A percentile compares a stretch with the other conserved stretches of the same genome.
phyloP scores from a whole-genome alignment of 768 basidiomycete genomes.

The Trametopsis cervina region DNA sequence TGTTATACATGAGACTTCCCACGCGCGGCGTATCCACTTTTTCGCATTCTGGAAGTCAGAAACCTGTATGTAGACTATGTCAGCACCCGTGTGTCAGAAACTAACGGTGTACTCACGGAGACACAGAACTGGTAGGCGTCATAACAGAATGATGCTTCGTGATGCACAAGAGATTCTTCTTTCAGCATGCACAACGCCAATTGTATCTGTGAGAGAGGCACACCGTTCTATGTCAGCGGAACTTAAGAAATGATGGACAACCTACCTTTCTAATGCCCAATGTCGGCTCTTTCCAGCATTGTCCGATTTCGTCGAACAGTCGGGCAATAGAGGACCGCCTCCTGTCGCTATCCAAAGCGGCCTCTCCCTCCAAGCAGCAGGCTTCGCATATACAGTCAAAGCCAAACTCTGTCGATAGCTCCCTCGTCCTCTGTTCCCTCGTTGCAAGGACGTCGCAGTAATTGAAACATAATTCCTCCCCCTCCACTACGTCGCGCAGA shows the following conservation, averaged over 20 bases:
- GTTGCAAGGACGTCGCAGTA: constrained; percentile 19
- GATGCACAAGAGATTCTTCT: constrained; percentile 21
- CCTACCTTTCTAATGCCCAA: constrained; percentile 23
- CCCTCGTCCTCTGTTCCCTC: constrained; percentile 12
- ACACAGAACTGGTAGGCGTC: constrained; percentile 26
- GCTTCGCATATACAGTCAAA: constrained; percentile 21
- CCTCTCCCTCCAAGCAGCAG: constrained; percentile 17
- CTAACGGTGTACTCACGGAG: not conserved
- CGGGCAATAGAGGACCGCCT: constrained; percentile 14
- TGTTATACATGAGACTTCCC: constrained; percentile 12
- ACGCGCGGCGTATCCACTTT: constrained; percentile 12
- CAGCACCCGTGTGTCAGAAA: not conserved
- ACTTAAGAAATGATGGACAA: not conserved
- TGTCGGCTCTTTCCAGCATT: constrained; percentile 18
- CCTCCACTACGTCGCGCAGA: constrained; percentile 18
- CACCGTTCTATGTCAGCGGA: constrained; percentile 4
- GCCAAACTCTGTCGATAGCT: constrained; percentile 14
- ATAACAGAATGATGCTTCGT: constrained; percentile 24
- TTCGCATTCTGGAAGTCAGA: constrained; percentile 12
- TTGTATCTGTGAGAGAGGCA: constrained; percentile 16
- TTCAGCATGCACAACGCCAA: constrained; percentile 20
- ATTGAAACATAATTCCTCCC: constrained; percentile 26
- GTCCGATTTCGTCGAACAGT: constrained; percentile 19
- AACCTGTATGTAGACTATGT: constrained; percentile 14
- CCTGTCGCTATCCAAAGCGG: constrained; percentile 16